Evolutionary conservation across 441 rosid genomes (phyloP).

Genomic region (Geranium incanum): DNA sequence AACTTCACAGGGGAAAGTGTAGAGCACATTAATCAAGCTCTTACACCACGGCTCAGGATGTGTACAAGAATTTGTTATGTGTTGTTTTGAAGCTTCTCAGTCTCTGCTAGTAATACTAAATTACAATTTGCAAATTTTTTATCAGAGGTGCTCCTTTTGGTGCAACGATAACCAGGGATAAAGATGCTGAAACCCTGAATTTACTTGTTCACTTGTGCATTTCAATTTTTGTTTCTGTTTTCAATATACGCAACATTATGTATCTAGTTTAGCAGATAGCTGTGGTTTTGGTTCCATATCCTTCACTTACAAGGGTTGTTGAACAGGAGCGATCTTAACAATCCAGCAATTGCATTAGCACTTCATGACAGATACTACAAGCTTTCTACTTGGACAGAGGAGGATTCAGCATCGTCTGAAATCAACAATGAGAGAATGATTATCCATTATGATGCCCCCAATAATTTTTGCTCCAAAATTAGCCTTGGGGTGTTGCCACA

Average conservation of each 20-base stretch:
- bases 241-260: background rate
- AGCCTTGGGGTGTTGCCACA: slow-evolving; percentile 12
- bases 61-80: background rate
- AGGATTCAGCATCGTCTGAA: slow-evolving; percentile 16
- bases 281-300: background rate
- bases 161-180: background rate
- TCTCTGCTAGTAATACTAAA: background rate
- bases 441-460: slow-evolving; percentile 33
- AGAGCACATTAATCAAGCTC: background rate
- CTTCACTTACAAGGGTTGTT: slow-evolving; percentile 3
- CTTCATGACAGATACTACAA: slow-evolving; percentile 30
- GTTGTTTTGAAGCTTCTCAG: background rate
- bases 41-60: background rate
- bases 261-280: background rate
- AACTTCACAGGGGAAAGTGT: background rate
- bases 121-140: background rate
- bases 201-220: background rate
- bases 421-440: slow-evolving; percentile 10
- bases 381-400: slow-evolving; percentile 35
- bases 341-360: slow-evolving; percentile 33
- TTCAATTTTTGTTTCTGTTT: background rate
- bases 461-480: slow-evolving; percentile 25
- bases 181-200: background rate
- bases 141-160: background rate
- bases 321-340: slow-evolving; percentile 23